Evolutionary conservation across 75 land plant genomes (phyloP), one percentile per base, ranked within the genome.

Genomic region (Pinus tabuliformis): DNA sequence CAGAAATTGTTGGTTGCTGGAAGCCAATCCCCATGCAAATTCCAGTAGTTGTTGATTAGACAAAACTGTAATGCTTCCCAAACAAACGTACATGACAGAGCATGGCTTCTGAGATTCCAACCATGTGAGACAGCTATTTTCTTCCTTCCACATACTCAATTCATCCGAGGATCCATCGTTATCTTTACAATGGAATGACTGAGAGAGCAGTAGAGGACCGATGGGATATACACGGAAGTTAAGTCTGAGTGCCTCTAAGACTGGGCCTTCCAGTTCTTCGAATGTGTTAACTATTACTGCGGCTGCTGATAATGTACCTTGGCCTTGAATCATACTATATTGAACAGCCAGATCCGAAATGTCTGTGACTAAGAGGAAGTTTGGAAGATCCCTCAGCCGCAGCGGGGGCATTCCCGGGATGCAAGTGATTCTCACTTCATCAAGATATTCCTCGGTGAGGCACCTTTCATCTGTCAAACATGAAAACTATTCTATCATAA

Each of bases 351-450:
- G 17, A 24, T 79, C 11, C 0, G 28, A 56, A 1, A 78, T 74
- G 12, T 83, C 86, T 24, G 81, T 62, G 71, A 77, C 52, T 30
- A 30, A 30, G 30, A 30, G 30, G 73, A 91, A 83, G 75, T 66
- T 81, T 14, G 90, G 88, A 20, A 91, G 1, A 37, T 91, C 92
- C 15, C 9, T 77, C 6, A 84, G 73, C 4, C 87, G 61, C 3
- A 90, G 71, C 33, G 76, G 70, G 13, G 58, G 59, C 82, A 85
- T 81, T 3, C 87, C 87, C 9, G 87, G 83, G 0, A 87, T 26
- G 80, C 81, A 85, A 36, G 81, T 85, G 17, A 87, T 22, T 30
- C 30, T 0, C n/a, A 28, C 36, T 13, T 78, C 84, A 12, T 86
- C 89, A 6, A 86, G 52, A 49, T 30, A 1, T 30, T 30, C 30